These are phyloP conservation scores for Aspergillus eucalypticola DNA, from an alignment of 2,329 filamentous ascomycete species.

Conservation along the genomic window DNA sequence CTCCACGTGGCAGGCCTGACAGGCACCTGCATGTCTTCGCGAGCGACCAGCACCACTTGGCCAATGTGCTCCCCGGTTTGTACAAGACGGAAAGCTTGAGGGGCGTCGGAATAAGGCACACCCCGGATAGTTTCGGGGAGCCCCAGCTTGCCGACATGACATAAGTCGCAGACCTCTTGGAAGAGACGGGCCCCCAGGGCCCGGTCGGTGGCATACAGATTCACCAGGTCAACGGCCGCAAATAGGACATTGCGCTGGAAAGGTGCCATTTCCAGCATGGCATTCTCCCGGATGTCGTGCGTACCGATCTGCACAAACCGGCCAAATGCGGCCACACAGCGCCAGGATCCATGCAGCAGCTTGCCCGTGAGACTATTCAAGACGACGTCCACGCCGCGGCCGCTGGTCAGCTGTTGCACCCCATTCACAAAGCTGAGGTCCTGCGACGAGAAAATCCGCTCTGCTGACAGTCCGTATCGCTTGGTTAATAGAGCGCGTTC, in stretches of 20 bases:
- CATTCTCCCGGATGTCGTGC: not conserved
- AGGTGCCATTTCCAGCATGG: not conserved
- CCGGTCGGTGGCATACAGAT: not conserved
- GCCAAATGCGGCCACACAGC: constrained; percentile 1
- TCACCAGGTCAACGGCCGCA: not conserved
- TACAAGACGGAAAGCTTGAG: not conserved
- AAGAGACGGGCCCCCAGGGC: not conserved
- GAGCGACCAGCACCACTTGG: not conserved
- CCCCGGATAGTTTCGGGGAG: not conserved
- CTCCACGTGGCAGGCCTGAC: not conserved
- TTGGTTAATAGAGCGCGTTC: not conserved
- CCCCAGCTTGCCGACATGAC: not conserved
- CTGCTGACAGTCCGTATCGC: not conserved
- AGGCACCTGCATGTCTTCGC: not conserved
- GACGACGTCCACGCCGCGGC: not conserved
- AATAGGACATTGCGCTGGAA: not conserved
- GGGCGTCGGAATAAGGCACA: not conserved
- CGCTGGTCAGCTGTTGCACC: not conserved
- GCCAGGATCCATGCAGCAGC: not conserved
- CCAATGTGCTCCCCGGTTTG: not conserved
- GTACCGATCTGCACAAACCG: constrained; percentile 6
- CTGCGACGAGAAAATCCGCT: not conserved
- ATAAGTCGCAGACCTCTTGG: not conserved
- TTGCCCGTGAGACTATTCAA: not conserved
- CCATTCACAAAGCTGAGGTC: not conserved